Evolutionary conservation across 345 rosid genomes (phyloP), one percentile per base, ranked within the genome.

Genomic region (Lepidium sativum): DNA sequence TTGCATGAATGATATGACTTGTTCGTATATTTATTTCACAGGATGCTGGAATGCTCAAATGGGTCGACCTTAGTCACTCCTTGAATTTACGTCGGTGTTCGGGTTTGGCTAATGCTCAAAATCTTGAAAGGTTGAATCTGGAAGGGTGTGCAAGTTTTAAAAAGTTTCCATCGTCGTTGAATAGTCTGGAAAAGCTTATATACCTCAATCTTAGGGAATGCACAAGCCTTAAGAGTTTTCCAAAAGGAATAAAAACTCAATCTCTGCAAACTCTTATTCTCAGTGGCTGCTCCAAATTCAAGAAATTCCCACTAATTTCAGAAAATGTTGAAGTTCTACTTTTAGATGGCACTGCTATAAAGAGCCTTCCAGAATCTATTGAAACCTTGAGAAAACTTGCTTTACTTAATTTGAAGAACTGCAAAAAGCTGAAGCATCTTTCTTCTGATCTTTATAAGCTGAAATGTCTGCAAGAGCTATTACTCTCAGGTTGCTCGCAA

Each of bases 271-370:
- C 62, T 73, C 69, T 63, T 53, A 68, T 49, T 75, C 76, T 54
- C 35, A 75, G 37, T 35, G 67, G 70, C 1, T 82, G 83, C 77
- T 50, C 47, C 29, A 72, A 17, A 0, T 31, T 79, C n/a, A 64
- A 18, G 41, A 69, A 55, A 37, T 63, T 79, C 39, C 71, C 78
- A 14, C 6, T 65, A 41, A 34, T 75, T 17, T 50, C 74, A 4
- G 45, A 69, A 1, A 66, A 70, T 52, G 67, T 80, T 48, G 9
- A 65, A 31, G 38, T 60, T 21, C 20, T 77, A 18, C 20, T 37
- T 54, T 68, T 77, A 34, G 69, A 44, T 61, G 80, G 69, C 21
- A 69, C 75, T 1, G 65, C 60, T 10, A 69, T 80, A 27, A 31
- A 61, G 41, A 63, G 68, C 23, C 52, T 80, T 29, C 77, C 77